These are phyloP conservation scores for Chrysanthemum makinoi DNA, from an alignment of 129 eudicot species.

Conservation along the genomic window DNA sequence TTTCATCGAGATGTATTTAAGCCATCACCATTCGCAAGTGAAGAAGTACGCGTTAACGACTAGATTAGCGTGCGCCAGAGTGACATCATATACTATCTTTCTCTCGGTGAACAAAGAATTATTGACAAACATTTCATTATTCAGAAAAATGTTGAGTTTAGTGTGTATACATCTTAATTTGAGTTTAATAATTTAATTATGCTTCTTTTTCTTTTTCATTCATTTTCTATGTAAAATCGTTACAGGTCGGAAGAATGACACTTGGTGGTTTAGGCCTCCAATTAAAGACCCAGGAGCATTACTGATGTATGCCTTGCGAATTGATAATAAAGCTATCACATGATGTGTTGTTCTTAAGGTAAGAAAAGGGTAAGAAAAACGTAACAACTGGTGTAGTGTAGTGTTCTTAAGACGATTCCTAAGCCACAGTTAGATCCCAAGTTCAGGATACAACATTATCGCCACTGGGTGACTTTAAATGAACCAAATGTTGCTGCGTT, in stretches of 20 bases:
- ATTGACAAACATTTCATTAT: slow-evolving; percentile 90
- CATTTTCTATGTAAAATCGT: not conserved
- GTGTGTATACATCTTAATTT: slow-evolving; percentile 30
- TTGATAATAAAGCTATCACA: no score
- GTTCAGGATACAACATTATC: no score
- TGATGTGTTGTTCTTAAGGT: no score
- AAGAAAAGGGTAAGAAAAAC: no score
- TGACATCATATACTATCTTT: no score
- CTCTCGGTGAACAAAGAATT: slow-evolving; percentile 80
- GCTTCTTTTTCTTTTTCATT: not conserved
- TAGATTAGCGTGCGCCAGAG: slow-evolving; percentile 52
- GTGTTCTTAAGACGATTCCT: no score
- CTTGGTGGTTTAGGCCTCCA: slow-evolving; percentile 62
- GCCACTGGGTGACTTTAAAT: no score
- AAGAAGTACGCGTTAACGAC: slow-evolving; percentile 91
- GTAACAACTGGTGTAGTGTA: no score
- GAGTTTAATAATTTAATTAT: not conserved
- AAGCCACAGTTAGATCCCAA: no score
- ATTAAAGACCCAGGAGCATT: no score
- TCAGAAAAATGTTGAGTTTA: slow-evolving; percentile 95
- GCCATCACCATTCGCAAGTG: slow-evolving; percentile 93
- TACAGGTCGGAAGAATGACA: slow-evolving; percentile 93
- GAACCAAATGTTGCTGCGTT: no score
- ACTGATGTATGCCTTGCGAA: no score
- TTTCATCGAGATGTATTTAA: slow-evolving; percentile 92